Percentiles rank a stretch among this genome's conserved stretches.
These are phyloP conservation scores for Heritiera fomes DNA, from an alignment of 345 rosid species.

Conservation along the genomic window DNA sequence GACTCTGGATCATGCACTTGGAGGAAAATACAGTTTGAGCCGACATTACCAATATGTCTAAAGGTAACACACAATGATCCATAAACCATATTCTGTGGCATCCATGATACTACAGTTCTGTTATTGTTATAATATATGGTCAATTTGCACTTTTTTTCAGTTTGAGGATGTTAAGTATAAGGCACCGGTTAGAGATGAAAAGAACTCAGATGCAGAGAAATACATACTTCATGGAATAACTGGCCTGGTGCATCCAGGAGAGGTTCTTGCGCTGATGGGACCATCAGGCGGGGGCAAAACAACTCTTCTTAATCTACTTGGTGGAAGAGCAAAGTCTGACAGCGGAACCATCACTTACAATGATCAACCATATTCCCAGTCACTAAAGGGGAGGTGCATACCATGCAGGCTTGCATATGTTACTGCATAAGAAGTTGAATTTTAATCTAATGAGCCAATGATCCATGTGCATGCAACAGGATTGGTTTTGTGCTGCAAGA, in stretches of 20 bases:
- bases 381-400: slow-evolving; percentile 26
- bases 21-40: slow-evolving; percentile 22
- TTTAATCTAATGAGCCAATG: background rate
- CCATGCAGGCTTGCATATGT: background rate
- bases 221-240: slow-evolving; percentile 32
- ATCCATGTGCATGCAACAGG: slow-evolving; percentile 22
- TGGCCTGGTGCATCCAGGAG: slow-evolving; percentile 33
- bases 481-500: slow-evolving; percentile 41
- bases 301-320: slow-evolving; percentile 34
- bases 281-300: slow-evolving; percentile 46
- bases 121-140: background rate
- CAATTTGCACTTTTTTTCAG: slow-evolving; percentile 6
- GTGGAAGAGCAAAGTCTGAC: slow-evolving; percentile 29
- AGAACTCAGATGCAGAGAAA: slow-evolving; percentile 13
- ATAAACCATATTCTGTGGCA: background rate
- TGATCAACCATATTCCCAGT: slow-evolving; percentile 28
- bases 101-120: background rate
- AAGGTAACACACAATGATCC: slow-evolving; percentile 20
- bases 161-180: slow-evolving; percentile 30
- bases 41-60: slow-evolving; percentile 33
- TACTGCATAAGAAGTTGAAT: background rate
- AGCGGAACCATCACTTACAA: slow-evolving; percentile 34
- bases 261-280: slow-evolving; percentile 39
- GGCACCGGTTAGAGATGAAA: slow-evolving; percentile 3
- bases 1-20: slow-evolving; percentile 11